Evolutionary conservation across 352 stramenopile species (phyloP).

Genomic region (Phytophthora vignae): DNA sequence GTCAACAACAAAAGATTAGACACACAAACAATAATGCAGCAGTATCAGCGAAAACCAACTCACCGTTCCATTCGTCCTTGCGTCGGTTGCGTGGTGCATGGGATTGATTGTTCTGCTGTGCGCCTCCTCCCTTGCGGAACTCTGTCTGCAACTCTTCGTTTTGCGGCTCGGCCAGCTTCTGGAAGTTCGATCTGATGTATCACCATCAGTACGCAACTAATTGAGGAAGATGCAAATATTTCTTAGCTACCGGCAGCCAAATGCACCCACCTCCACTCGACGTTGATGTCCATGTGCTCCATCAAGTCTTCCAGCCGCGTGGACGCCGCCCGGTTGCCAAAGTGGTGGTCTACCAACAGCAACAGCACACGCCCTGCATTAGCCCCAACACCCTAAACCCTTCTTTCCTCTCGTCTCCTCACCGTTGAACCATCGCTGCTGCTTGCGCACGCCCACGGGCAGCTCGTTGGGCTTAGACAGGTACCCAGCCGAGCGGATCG

Average conservation of each 20-base stretch:
- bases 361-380: neutral
- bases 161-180: constrained; percentile 80
- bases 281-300: constrained; percentile 89
- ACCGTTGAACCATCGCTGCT: constrained; percentile 90
- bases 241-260: too few relatives aligned
- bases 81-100: constrained; percentile 52
- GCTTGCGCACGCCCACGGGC: constrained; percentile 70
- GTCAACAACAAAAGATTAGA: constrained; percentile 2
- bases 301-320: constrained; percentile 84
- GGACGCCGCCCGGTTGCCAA: constrained; percentile 77
- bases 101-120: constrained; percentile 40
- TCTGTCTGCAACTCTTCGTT: constrained; percentile 78
- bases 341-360: constrained; percentile 70
- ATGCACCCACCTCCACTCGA: constrained; percentile 68
- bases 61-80: constrained; percentile 82
- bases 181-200: constrained; percentile 77
- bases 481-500: constrained; percentile 70
- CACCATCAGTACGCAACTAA: too few relatives aligned
- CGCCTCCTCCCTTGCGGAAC: constrained; percentile 72
- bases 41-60: neutral
- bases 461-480: constrained; percentile 75
- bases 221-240: too few relatives aligned
- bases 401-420: neutral
- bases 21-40: neutral
- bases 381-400: neutral